A percentile compares a stretch with the other conserved stretches of the same genome.
Conservation (phyloP, 805 yeast species). For the Kazachstania bromeliacearum region DNA sequence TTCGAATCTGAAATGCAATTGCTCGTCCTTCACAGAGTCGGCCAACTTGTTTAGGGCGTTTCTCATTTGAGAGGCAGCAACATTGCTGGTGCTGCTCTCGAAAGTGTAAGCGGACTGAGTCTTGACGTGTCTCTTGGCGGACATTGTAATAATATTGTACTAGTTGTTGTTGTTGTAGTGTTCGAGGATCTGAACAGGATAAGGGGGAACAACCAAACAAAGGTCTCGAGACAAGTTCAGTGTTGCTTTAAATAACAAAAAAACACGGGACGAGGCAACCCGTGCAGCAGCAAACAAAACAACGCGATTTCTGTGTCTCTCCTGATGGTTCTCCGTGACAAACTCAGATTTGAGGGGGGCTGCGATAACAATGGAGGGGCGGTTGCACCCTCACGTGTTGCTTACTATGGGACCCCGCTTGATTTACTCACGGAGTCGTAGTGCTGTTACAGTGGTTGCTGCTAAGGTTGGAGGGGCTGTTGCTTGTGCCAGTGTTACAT, state of each 20-base stretch:
- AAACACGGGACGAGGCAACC: not conserved
- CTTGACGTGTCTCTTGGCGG: conserved; percentile 32
- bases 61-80: conserved; percentile 97
- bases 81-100: conserved; percentile 88
- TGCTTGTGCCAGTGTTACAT: too few relatives aligned
- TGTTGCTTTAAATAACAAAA: not conserved
- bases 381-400: too few relatives aligned
- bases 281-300: not conserved
- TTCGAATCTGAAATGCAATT: conserved; percentile 55
- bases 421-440: too few relatives aligned
- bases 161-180: not conserved
- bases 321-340: too few relatives aligned
- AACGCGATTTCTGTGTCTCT: too few relatives aligned
- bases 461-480: too few relatives aligned
- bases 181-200: not conserved
- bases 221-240: not conserved
- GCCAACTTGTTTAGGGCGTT: conserved; percentile 84
- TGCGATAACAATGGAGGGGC: too few relatives aligned
- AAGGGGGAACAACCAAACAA: not conserved
- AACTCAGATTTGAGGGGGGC: too few relatives aligned
- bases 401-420: too few relatives aligned
- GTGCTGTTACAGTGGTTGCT: too few relatives aligned
- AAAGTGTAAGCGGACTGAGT: conserved; percentile 53
- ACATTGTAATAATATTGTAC: conserved; percentile 2
- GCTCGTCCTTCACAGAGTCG: conserved; percentile 59